Evolutionary conservation across 2,329 filamentous ascomycete species (phyloP), one percentile per base, ranked within the genome.

Genomic region (Exophiala alcalophila): DNA sequence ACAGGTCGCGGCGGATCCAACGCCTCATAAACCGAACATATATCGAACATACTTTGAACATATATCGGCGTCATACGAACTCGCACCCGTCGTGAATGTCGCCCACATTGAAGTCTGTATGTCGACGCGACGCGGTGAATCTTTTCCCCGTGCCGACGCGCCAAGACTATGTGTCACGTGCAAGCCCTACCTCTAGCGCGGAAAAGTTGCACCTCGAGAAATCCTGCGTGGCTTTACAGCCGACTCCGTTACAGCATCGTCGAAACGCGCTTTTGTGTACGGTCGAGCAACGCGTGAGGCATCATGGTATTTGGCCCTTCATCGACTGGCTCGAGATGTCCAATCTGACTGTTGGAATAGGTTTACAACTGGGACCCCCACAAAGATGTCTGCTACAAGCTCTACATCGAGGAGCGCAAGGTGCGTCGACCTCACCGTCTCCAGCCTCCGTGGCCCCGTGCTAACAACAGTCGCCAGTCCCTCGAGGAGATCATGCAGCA

Each of bases 321-420:
- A 6, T 19, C n/a, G 33, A 10, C 18, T 20, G 18, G 16, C 9
- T 28, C 10, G 21, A 26, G 14, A 8, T 28, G 11, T 29, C 11
- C 16, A 40, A 19, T 23, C 7, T 26, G 15, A 32, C 35, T 18
- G 27, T 39, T 47, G 35, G 45, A 34, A 38, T 23, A 56, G 54
- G 72, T 77, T 12, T 83, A 83, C 62, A 76, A 81, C 57, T 84
- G 81, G 81, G 76, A 80, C 40, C 79, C 78, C 45, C 83, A 84
- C 63, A 72, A 77, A 57, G 74, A 77, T 28, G 71, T 80, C 52
- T 83, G 78, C 66, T 81, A 77, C 62, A 76, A 78, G 53, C 76
- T 92, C 58, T 92, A 89, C 58, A 86, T 91, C 54, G 77, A 81
- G 46, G 83, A 92, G 66, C 80, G 80, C 55, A 83, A 77, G 66